Evolutionary conservation across 2,329 filamentous ascomycete species (phyloP).

Genomic region (Aspergillus eucalypticola): DNA sequence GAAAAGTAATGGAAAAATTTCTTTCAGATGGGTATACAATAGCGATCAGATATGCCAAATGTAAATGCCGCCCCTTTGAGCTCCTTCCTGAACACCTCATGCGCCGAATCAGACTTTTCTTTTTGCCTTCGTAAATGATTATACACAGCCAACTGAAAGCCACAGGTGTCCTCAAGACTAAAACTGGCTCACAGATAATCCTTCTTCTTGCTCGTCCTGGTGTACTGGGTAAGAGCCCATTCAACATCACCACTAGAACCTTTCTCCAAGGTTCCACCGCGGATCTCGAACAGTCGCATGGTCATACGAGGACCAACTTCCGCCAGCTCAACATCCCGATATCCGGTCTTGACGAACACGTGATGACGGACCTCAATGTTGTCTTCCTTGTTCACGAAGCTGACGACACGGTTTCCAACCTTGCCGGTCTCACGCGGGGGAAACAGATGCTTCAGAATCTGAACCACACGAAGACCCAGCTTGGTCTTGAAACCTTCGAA

Average conservation of each 20-base stretch:
- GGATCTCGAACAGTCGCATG: conserved; percentile 93
- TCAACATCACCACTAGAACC: conserved; percentile 91
- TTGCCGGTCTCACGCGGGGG: conserved; percentile 85
- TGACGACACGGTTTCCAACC: conserved; percentile 84
- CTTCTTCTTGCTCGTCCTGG: conserved; percentile 90
- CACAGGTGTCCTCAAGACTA: conserved; percentile 5
- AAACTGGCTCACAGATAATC: conserved; percentile 69
- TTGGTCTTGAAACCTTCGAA: conserved; percentile 89
- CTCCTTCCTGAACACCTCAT: conserved; percentile 32
- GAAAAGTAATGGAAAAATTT: conserved; percentile 7
- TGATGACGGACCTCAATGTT: conserved; percentile 88
- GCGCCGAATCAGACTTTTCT: conserved; percentile 31
- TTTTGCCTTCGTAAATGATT: conserved; percentile 21
- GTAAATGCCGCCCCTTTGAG: conserved; percentile 25
- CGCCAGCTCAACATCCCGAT: conserved; percentile 82
- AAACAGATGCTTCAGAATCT: conserved; percentile 91
- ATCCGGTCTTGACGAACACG: conserved; percentile 91
- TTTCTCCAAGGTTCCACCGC: conserved; percentile 83
- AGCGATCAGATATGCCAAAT: conserved; percentile 19
- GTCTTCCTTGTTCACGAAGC: conserved; percentile 88
- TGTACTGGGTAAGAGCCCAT: conserved; percentile 96
- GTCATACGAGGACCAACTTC: conserved; percentile 95
- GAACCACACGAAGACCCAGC: conserved; percentile 78
- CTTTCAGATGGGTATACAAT: conserved; percentile 24
- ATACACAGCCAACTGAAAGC: conserved; percentile 15